Conservation (phyloP, 257 asterid genomes). For the Asclepias syriaca region DNA sequence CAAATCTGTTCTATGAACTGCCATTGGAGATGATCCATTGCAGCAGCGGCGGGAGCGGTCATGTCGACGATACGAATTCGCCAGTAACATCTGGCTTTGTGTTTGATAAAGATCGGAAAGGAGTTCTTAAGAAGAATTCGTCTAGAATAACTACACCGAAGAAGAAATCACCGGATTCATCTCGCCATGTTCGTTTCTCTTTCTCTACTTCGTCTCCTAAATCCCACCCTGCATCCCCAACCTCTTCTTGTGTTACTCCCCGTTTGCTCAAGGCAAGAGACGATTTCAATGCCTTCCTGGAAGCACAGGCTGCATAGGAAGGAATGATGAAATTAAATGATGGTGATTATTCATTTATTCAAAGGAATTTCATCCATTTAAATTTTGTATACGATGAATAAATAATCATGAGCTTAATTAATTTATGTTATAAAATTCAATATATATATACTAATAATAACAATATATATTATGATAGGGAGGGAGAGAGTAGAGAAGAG, state of each 20-base stretch:
- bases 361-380: too few relatives aligned
- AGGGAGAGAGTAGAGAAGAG: too few relatives aligned
- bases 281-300: slow-evolving; percentile 57
- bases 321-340: too few relatives aligned
- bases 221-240: slow-evolving; percentile 30
- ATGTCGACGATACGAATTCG: slow-evolving; percentile 27
- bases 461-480: too few relatives aligned
- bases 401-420: too few relatives aligned
- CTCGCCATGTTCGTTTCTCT: slow-evolving; percentile 65
- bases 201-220: slow-evolving; percentile 40
- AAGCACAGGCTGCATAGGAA: slow-evolving; percentile 50
- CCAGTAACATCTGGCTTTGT: slow-evolving; percentile 64
- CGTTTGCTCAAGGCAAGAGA: slow-evolving; percentile 47
- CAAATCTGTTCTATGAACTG: slow-evolving; percentile 66
- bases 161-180: slow-evolving; percentile 29
- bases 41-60: slow-evolving; percentile 23
- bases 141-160: slow-evolving; percentile 1
- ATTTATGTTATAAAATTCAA: too few relatives aligned
- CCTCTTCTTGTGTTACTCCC: slow-evolving; percentile 39
- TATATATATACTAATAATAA: too few relatives aligned
- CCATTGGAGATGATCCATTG: slow-evolving; percentile 71
- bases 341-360: too few relatives aligned
- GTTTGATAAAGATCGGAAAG: slow-evolving; percentile 56
- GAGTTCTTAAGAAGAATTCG: slow-evolving; percentile 46
- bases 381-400: too few relatives aligned